These are phyloP conservation scores for Ophiostoma perfectum DNA, from an alignment of 2,329 filamentous ascomycete genomes.

Conservation along the genomic window DNA sequence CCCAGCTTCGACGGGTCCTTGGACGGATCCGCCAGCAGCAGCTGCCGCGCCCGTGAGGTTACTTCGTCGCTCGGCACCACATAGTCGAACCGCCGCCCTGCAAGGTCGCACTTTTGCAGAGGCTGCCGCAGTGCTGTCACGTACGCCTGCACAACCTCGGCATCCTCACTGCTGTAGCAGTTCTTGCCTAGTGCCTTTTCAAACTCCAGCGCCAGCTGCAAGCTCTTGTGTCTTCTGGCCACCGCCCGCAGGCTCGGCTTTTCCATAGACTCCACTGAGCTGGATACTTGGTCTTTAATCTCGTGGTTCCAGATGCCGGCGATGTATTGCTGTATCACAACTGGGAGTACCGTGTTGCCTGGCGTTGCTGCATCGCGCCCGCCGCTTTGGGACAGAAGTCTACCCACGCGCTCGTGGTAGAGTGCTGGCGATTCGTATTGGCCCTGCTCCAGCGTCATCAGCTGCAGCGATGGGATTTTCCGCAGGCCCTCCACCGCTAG, in stretches of 20 bases:
- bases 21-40: conserved; percentile 44
- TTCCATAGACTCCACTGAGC: conserved; percentile 31
- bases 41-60: conserved; percentile 40
- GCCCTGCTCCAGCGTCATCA: conserved; percentile 50
- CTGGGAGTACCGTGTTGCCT: conserved; percentile 28
- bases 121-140: conserved; percentile 45
- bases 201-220: conserved; percentile 53
- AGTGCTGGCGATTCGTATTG: conserved; percentile 46
- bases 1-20: conserved; percentile 46
- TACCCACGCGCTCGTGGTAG: conserved; percentile 46
- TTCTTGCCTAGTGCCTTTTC: conserved; percentile 48
- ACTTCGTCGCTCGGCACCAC: conserved; percentile 39
- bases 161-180: conserved; percentile 39
- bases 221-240: conserved; percentile 47
- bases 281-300: conserved; percentile 41
- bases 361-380: conserved; percentile 27
- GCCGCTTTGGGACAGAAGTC: conserved; percentile 37
- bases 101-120: conserved; percentile 27
- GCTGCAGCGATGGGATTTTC: conserved; percentile 48
- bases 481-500: conserved; percentile 44
- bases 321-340: conserved; percentile 44
- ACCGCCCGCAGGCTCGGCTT: conserved; percentile 38
- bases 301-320: conserved; percentile 46
- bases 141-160: conserved; percentile 43
- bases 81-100: conserved; percentile 30